These are phyloP conservation scores for Bisporella sp. DNA, from an alignment of 2,329 filamentous ascomycete genomes.

Conservation along the genomic window DNA sequence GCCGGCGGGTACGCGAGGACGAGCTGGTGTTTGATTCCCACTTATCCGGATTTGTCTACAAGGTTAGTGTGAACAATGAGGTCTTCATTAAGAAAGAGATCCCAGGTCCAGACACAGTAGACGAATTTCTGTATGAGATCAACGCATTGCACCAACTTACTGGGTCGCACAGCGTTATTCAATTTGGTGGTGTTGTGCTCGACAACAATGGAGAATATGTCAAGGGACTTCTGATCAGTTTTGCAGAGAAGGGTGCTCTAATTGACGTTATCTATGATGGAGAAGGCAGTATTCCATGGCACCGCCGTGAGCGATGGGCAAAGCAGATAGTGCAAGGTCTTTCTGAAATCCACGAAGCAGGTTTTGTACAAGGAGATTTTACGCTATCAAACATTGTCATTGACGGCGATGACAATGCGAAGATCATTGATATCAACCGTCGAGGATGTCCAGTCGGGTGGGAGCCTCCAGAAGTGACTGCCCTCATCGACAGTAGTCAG, in stretches of 20 bases:
- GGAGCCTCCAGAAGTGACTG: slow-evolving; percentile 89
- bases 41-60: slow-evolving; percentile 96
- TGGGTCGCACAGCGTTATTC: slow-evolving; percentile 70
- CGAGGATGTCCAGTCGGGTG: slow-evolving; percentile 95
- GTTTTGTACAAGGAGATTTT: slow-evolving; percentile 96
- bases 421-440: slow-evolving; percentile 97
- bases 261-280: slow-evolving; percentile 88
- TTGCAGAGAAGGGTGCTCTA: slow-evolving; percentile 77
- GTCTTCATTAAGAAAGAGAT: slow-evolving; percentile 96
- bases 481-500: slow-evolving; percentile 80
- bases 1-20: slow-evolving; percentile 59
- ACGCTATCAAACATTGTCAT: slow-evolving; percentile 97
- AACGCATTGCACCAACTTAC: slow-evolving; percentile 81
- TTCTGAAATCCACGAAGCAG: slow-evolving; percentile 88
- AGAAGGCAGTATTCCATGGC: slow-evolving; percentile 55
- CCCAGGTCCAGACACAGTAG: slow-evolving; percentile 86
- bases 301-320: slow-evolving; percentile 77
- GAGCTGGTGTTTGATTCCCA: slow-evolving; percentile 83
- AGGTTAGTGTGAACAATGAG: slow-evolving; percentile 63
- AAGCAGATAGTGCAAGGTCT: slow-evolving; percentile 84
- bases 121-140: slow-evolving; percentile 96
- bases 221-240: slow-evolving; percentile 85
- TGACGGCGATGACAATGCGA: slow-evolving; percentile 74
- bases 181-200: slow-evolving; percentile 80
- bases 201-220: slow-evolving; percentile 68